These are phyloP conservation scores for Collybiopsis luxurians DNA, from an alignment of 768 basidiomycete genomes.

Conservation along the genomic window DNA sequence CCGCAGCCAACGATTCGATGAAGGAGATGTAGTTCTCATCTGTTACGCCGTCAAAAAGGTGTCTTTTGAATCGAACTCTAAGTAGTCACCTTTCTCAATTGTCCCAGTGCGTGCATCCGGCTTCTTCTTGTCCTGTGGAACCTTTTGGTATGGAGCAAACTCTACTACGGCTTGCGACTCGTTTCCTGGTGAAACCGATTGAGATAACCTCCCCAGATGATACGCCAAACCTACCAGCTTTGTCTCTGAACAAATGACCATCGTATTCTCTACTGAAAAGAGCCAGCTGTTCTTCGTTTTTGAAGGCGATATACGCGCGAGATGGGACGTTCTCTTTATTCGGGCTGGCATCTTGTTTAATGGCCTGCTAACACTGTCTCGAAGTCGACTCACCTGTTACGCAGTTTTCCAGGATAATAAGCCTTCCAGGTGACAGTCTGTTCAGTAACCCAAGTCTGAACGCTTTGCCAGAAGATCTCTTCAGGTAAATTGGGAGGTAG, in stretches of 20 bases:
- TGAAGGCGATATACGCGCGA: constrained; percentile 91
- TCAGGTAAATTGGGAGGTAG: constrained; percentile 93
- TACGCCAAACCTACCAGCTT: constrained; percentile 60
- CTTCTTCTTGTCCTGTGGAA: constrained; percentile 75
- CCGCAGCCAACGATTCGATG: constrained; percentile 63
- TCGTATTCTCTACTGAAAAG: constrained; percentile 83
- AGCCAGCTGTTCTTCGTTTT: constrained; percentile 65
- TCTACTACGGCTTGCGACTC: constrained; percentile 90
- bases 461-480: constrained; percentile 91
- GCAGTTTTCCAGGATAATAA: constrained; percentile 66
- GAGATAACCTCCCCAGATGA: not conserved
- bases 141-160: constrained; percentile 89
- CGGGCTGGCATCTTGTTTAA: constrained; percentile 38
- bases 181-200: constrained; percentile 53
- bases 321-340: constrained; percentile 86
- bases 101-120: constrained; percentile 78
- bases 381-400: constrained; percentile 52
- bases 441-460: constrained; percentile 78
- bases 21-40: constrained; percentile 87
- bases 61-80: not conserved
- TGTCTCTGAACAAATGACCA: constrained; percentile 90
- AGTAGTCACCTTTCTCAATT: constrained; percentile 75
- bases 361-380: too few species aligned
- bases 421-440: constrained; percentile 67
- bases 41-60: constrained; percentile 23